Conservation (phyloP, 2,329 filamentous ascomycete species). For the Ophiocordyceps polyrhachis-furcata region DNA sequence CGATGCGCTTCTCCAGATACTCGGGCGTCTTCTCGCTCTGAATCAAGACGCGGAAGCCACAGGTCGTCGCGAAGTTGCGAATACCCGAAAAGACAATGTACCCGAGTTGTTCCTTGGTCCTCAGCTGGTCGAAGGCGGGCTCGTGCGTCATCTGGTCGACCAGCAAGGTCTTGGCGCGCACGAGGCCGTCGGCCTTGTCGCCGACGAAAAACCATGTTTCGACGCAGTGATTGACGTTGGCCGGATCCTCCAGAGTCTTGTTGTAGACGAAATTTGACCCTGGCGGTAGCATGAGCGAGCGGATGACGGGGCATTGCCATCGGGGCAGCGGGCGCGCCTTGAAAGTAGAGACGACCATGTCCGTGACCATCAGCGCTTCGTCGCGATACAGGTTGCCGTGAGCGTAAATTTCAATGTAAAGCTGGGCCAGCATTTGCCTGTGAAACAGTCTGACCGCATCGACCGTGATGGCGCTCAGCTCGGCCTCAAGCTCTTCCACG, state of each 20-base stretch:
- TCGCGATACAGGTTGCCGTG: constrained; percentile 93
- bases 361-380: constrained; percentile 70
- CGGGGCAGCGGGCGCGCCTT: constrained; percentile 55
- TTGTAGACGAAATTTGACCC: constrained; percentile 74
- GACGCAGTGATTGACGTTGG: constrained; percentile 76
- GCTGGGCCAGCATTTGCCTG: constrained; percentile 61
- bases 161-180: constrained; percentile 61
- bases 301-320: constrained; percentile 60
- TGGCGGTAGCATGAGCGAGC: constrained; percentile 58
- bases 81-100: constrained; percentile 86
- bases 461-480: constrained; percentile 55
- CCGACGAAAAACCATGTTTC: constrained; percentile 61
- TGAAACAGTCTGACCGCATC: constrained; percentile 62
- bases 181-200: constrained; percentile 43
- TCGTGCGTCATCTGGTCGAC: constrained; percentile 85
- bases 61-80: constrained; percentile 52
- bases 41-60: constrained; percentile 76
- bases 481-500: constrained; percentile 61
- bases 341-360: constrained; percentile 62
- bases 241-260: constrained; percentile 63
- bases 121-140: constrained; percentile 81
- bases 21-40: constrained; percentile 76
- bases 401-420: constrained; percentile 72
- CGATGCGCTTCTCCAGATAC: constrained; percentile 75
- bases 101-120: constrained; percentile 92